Evolutionary conservation across 768 basidiomycete genomes (phyloP).

Genomic region (Mrakia blollopis): DNA sequence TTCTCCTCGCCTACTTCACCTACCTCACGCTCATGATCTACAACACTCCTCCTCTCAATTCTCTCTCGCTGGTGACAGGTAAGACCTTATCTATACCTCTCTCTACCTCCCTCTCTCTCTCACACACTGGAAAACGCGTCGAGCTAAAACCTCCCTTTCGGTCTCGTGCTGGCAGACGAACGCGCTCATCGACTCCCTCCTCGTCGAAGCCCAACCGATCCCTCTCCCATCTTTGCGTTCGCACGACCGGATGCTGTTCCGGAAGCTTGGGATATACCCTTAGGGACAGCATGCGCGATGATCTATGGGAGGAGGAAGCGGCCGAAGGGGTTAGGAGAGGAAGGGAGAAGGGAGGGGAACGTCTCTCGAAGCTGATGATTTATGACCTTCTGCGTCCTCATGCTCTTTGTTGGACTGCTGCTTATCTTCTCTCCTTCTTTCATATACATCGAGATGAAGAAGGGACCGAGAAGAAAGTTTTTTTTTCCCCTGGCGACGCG

Average conservation of each 20-base stretch:
- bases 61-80: slow-evolving; percentile 40
- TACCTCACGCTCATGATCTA: slow-evolving; percentile 40
- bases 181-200: slow-evolving; percentile 16
- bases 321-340: neutral
- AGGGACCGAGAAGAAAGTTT: too few species aligned
- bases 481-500: neutral
- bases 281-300: slow-evolving; percentile 16
- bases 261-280: slow-evolving; percentile 17
- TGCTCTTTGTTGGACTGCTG: too few species aligned
- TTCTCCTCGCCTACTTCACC: slow-evolving; percentile 40
- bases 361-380: neutral
- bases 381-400: neutral
- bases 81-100: neutral
- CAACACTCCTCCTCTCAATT: slow-evolving; percentile 38
- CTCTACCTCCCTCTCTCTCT: neutral
- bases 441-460: too few species aligned
- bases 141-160: neutral
- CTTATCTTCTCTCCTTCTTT: too few species aligned
- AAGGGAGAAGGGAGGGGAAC: neutral
- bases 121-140: too few species aligned
- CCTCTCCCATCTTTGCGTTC: slow-evolving; percentile 16
- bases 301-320: slow-evolving; percentile 5
- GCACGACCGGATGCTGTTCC: neutral
- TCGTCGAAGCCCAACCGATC: neutral
- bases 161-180: neutral